phyloP scores from a whole-genome alignment of 306 rosid species.

The Fragaria ananassa region DNA sequence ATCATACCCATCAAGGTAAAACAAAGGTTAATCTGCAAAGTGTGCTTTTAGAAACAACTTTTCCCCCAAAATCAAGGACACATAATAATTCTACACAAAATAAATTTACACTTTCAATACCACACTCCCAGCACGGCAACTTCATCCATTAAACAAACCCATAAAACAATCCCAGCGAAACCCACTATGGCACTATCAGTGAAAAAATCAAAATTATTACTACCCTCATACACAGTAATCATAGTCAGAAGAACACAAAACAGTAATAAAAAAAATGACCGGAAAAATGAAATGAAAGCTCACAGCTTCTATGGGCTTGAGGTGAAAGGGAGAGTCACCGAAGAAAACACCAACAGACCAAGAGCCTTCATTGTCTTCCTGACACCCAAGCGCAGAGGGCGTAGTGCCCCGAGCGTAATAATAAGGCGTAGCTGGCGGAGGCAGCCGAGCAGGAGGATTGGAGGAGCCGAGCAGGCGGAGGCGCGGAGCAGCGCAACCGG shows the following conservation, averaged over 20 bases:
- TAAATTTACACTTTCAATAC: neutral
- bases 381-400: slow-evolving; percentile 51
- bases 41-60: neutral
- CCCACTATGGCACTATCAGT: neutral
- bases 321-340: slow-evolving; percentile 83
- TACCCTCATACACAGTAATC: too few species aligned
- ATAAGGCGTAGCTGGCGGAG: too few species aligned
- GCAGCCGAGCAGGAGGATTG: too few species aligned
- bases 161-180: neutral
- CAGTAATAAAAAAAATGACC: too few species aligned
- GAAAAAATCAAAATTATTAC: neutral
- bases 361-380: slow-evolving; percentile 93
- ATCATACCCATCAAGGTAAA: neutral
- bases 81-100: neutral
- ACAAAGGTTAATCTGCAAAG: neutral
- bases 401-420: slow-evolving; percentile 27
- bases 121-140: slow-evolving; percentile 1
- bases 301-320: slow-evolving; percentile 82
- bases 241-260: neutral
- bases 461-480: too few species aligned
- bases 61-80: neutral
- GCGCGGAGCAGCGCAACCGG: too few species aligned
- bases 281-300: slow-evolving; percentile 7
- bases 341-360: slow-evolving; percentile 95
- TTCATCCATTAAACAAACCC: slow-evolving; percentile 1